Conservation (phyloP, 83 land plant genomes). For the Picea engelmannii region DNA sequence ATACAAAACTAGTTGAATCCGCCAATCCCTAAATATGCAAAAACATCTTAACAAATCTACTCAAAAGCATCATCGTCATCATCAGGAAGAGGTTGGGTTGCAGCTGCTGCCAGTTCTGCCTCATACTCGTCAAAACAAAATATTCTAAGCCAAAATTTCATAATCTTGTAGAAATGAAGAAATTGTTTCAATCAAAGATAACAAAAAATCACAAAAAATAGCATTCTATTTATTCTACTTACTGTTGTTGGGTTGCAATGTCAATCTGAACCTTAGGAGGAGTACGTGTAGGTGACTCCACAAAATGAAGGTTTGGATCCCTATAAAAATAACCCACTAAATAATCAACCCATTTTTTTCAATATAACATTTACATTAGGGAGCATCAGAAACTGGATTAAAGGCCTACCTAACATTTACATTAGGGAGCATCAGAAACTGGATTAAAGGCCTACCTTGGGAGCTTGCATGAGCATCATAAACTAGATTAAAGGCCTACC, state of each 20-base stretch:
- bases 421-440: not conserved
- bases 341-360: not conserved
- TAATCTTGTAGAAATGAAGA: not conserved
- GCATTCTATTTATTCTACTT: not conserved
- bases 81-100: constrained; percentile 45
- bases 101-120: constrained; percentile 28
- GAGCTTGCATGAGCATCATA: constrained; percentile 51
- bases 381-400: too few species aligned
- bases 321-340: not conserved
- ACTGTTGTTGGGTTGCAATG: too few species aligned
- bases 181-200: not conserved
- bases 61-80: constrained; percentile 35
- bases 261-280: too few species aligned
- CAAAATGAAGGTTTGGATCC: not conserved
- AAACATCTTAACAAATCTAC: not conserved
- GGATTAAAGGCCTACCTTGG: constrained; percentile 50
- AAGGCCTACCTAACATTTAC: not conserved
- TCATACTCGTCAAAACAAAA: constrained; percentile 25
- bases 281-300: too few species aligned
- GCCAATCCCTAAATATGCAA: too few species aligned
- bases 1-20: too few species aligned
- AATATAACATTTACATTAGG: not conserved
- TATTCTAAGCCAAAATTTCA: not conserved
- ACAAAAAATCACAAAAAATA: not conserved
- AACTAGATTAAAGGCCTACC: constrained; percentile 30